These are phyloP conservation scores for Calonectria multiphialidica DNA, from an alignment of 2,329 filamentous ascomycete genomes.

Conservation along the genomic window DNA sequence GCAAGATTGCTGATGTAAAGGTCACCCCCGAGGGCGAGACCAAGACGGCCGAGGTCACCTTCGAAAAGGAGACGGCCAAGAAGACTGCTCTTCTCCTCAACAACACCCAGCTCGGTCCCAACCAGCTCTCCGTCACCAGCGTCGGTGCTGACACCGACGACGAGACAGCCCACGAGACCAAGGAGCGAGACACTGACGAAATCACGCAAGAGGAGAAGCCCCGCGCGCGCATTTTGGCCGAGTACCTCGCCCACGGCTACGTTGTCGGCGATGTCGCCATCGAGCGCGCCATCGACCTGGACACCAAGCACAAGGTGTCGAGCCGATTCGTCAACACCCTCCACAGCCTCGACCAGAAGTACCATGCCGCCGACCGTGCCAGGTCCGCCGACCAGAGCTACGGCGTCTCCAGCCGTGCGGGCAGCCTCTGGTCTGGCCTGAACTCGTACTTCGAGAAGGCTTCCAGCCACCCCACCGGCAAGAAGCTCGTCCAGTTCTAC, in stretches of 20 bases:
- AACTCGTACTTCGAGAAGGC: slow-evolving; percentile 97
- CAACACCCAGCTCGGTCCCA: slow-evolving; percentile 92
- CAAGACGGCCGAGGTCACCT: slow-evolving; percentile 91
- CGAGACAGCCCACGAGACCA: slow-evolving; percentile 67
- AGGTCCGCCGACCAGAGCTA: slow-evolving; percentile 88
- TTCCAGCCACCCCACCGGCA: slow-evolving; percentile 85
- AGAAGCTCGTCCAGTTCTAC: slow-evolving; percentile 92
- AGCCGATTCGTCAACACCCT: slow-evolving; percentile 83
- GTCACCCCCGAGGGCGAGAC: slow-evolving; percentile 76
- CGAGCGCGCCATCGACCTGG: slow-evolving; percentile 86
- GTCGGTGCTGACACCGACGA: slow-evolving; percentile 75
- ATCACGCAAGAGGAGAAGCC: slow-evolving; percentile 98
- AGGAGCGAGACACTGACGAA: slow-evolving; percentile 73
- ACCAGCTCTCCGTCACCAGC: slow-evolving; percentile 82
- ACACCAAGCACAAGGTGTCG: slow-evolving; percentile 90
- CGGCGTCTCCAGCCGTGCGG: slow-evolving; percentile 81
- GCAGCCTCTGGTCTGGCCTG: slow-evolving; percentile 73
- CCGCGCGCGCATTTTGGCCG: slow-evolving; percentile 90
- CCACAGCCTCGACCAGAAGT: slow-evolving; percentile 83
- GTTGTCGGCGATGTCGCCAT: slow-evolving; percentile 81
- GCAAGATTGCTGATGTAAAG: slow-evolving; percentile 89
- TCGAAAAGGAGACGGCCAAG: slow-evolving; percentile 96
- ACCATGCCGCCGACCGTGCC: slow-evolving; percentile 89
- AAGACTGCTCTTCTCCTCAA: slow-evolving; percentile 97
- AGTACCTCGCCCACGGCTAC: slow-evolving; percentile 97